Evolutionary conservation across 2,329 filamentous ascomycete genomes (phyloP), one percentile per base, ranked within the genome.

Genomic region (Aspergillus aculeatus): DNA sequence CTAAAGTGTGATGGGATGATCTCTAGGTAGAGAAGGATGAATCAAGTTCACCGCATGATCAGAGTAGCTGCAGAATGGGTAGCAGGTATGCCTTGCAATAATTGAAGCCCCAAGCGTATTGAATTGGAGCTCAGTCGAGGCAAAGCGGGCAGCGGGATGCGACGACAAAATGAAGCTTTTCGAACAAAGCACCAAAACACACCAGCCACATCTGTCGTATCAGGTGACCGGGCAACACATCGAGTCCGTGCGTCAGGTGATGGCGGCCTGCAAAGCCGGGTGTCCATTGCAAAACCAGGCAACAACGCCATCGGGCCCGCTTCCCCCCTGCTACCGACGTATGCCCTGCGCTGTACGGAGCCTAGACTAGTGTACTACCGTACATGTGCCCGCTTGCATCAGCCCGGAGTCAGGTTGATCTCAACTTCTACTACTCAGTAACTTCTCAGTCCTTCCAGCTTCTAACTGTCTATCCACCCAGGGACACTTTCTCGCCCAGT

Each of bases 141-240:
- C 60, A 23, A 50, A 60, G 58, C 53, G 59, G 38, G 57, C 59
- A 41, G 54, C 57, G 51, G 51, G 52, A 64, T 64, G 61, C 63
- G 60, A 62, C 61, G 56, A 66, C 53, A 56, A 60, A 66, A 57
- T 64, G 64, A 69, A 67, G 64, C 64, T 68, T 68, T 69, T 69
- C 58, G 47, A 54, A 66, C 68, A 68, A 70, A 65, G 69, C 64
- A 75, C 73, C 69, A 74, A 73, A 73, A 71, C 65, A 73, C 70
- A 70, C 66, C 58, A 68, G 65, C 66, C 66, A 66, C 63, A 66
- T 4, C 9, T 14, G n/a, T 0, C 0, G 6, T 7, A 53, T 73
- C 71, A 74, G 47, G 68, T 73, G 71, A 72, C 38, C 16, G 56
- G 51, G 29, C 61, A 50, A 32, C 57, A 59, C 50, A 11, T 29